Conservation (phyloP, 805 yeast genomes). For the Saccharomycopsis oosterbeekiorum region DNA sequence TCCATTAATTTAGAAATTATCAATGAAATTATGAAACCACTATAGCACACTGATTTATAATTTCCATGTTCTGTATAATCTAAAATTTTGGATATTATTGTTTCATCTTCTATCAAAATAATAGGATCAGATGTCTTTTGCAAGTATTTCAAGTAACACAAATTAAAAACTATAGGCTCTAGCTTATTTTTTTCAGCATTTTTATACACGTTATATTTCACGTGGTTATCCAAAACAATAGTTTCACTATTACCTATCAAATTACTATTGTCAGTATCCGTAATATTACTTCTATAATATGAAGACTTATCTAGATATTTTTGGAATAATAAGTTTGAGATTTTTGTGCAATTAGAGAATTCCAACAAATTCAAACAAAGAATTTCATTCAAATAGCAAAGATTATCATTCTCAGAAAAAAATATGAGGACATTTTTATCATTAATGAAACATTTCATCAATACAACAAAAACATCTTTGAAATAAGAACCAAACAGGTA, state of each 20-base stretch:
- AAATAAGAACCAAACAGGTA: not conserved
- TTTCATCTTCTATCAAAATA: not conserved
- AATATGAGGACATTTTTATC: not conserved
- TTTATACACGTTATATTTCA: not conserved
- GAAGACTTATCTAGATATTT: not conserved
- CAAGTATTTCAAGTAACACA: not conserved
- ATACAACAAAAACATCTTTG: not conserved
- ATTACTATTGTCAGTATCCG: not conserved
- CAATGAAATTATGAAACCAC: not conserved
- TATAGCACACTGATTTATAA: not conserved
- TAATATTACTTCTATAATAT: not conserved
- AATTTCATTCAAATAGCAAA: not conserved
- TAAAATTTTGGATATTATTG: not conserved
- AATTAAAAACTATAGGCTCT: not conserved
- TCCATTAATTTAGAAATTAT: not conserved
- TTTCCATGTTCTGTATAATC: not conserved
- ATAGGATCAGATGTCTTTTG: not conserved
- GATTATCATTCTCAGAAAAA: not conserved
- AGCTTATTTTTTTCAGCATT: not conserved
- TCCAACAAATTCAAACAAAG: not conserved
- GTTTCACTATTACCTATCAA: not conserved
- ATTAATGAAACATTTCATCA: not conserved
- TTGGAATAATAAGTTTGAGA: not conserved
- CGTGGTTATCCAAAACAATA: not conserved
- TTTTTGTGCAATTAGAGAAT: not conserved